Base-by-base conservation (phyloP, 192 early-diverging fungal genomes). In the Backusella tuberculispora region DNA sequence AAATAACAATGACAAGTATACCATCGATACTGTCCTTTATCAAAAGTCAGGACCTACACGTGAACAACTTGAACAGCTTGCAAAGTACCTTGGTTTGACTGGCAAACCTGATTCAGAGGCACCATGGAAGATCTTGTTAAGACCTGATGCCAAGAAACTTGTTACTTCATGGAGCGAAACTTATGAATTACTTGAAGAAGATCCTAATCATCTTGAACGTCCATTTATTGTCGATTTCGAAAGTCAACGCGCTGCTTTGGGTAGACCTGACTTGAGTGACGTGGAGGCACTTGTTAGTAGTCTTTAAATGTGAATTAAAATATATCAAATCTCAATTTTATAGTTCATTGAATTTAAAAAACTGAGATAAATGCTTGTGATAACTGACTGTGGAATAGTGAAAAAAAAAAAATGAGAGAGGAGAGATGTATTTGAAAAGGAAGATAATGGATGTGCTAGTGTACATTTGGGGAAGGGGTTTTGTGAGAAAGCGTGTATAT, bases 201-300 rank as follows among this genome's bases (percentile, higher is more conserved):
- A 82, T 43, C 70, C 77, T 15, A 26, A 56, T 8, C 29, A 71
- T 7, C 45, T 82, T 10, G 81, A 82, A 60, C 70, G 81, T 29
- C 81, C 81, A n/a, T 71, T 82, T 45, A 77, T 82, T 13, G 64
- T 82, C 26, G 81, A 82, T 29, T 82, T 71, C 74, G 71, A 82
- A n/a, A 34, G 43, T 26, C 50, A 65, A n/a, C 78, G 73, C 21
- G 77, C 81, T 42, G 81, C 74, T 5, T 47, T 82, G 5, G 81
- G 76, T n/a, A 74, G 81, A 63, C 77, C 76, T n/a, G 74, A 75
- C 8, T 42, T 75, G 9, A 26, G 24, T 29, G 44, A 34, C 5
- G 66, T 80, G 0, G 74, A 80, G 24, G 40, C 65, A n/a, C 69
- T 80, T 13, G 45, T 80, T 48, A 69, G 67, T n/a, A 44, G 66